Evolutionary conservation across 495 filamentous ascomycete species (phyloP).

Genomic region (Xylaria cubensis): DNA sequence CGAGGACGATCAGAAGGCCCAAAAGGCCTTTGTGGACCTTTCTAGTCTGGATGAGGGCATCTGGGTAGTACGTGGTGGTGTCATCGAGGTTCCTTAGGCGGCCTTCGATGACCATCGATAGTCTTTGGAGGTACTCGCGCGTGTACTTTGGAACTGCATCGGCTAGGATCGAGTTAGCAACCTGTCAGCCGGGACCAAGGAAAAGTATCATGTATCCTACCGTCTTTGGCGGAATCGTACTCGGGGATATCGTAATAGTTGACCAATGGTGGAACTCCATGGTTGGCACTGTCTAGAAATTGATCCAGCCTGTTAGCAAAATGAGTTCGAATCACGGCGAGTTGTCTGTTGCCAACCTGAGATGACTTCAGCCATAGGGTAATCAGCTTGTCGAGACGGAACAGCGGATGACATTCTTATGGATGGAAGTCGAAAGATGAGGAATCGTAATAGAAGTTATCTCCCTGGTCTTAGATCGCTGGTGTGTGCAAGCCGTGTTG

Average conservation of each 20-base stretch:
- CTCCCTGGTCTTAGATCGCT: background rate
- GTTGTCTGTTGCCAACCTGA: background rate
- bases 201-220: background rate
- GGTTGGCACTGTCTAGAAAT: background rate
- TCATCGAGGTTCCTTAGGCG: background rate
- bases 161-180: background rate
- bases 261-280: background rate
- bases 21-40: background rate
- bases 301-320: background rate
- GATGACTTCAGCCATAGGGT: background rate
- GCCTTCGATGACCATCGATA: background rate
- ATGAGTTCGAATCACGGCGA: background rate
- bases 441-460: background rate
- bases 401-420: background rate
- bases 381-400: background rate
- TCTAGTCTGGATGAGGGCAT: background rate
- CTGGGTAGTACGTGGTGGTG: background rate
- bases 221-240: background rate
- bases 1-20: background rate
- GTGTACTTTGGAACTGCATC: slow-evolving; percentile 14
- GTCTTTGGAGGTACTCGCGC: slow-evolving; percentile 17
- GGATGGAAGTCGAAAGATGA: background rate
- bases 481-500: background rate
- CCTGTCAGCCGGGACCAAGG: too few species aligned
- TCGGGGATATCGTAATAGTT: background rate